Base-by-base conservation (phyloP, 768 basidiomycete genomes). In the Calocera viscosa region DNA sequence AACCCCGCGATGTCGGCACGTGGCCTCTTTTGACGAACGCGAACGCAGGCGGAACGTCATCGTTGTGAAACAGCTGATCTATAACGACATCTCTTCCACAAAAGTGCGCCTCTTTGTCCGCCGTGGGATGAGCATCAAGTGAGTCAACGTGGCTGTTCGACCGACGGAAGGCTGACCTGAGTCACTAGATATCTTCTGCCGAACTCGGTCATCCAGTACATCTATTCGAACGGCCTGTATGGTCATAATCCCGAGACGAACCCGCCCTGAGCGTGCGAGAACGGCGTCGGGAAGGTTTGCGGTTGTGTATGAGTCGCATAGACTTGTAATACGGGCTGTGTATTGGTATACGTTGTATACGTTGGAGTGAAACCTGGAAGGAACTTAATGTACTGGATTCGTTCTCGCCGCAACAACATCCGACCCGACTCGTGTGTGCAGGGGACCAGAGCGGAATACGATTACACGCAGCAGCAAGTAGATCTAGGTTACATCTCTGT, bases 1-100 rank as follows among this genome's bases (percentile, higher is more conserved):
- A 16, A 28, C 53, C 26, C 53, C 26, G 16, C 26, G 14, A 10
- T 60, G 53, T 32, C 53, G 53, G 24, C 53, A 16, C 43, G 49
- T 11, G 28, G 14, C 2, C 12, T 2, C 38, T 64, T 65, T 65
- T 72, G 49, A 68, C 69, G 26, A 71, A 70, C 22, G 47, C 69
- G 24, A 73, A 73, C 72, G 84, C 87, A 85, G 86, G 69, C 81
- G 84, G 74, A 94, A 93, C 73, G 93, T 95, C 68, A 86, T 92
- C 73, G 84, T 98, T 68, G 88, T 96, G 72, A 88, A 90, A 66
- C 94, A 96, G 76, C 82, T 95, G 66, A 95, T 97, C 70, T 93
- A 95, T 78, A 97, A 97, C 74, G 94, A 97, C 74, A 94, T 97
- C 49, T 94, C 92, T 7, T 93, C 90, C 70, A 96, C 94, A 24